Evolutionary conservation across 192 early-diverging fungal genomes (phyloP).

Genomic region (Rhizophagus prolifer): DNA sequence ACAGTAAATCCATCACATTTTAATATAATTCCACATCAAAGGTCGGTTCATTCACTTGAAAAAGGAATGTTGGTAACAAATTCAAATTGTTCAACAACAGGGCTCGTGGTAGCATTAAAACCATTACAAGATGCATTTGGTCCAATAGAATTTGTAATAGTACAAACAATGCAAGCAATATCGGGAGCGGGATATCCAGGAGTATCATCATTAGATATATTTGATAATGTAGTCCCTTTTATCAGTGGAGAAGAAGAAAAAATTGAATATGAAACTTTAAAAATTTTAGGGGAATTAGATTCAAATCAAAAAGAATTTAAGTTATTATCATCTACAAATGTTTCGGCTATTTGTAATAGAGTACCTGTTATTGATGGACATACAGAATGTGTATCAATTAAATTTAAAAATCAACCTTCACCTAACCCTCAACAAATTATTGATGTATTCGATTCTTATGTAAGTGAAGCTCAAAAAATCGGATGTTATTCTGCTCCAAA

Average conservation of each 20-base stretch:
- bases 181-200: slow-evolving; percentile 98
- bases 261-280: slow-evolving; percentile 91
- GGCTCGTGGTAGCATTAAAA: slow-evolving; percentile 86
- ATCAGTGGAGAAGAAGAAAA: slow-evolving; percentile 97
- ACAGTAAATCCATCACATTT: slow-evolving; percentile 90
- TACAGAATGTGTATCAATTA: slow-evolving; percentile 84
- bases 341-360: slow-evolving; percentile 95
- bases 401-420: slow-evolving; percentile 67
- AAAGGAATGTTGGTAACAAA: slow-evolving; percentile 94
- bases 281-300: slow-evolving; percentile 82
- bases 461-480: slow-evolving; percentile 78
- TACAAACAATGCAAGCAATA: slow-evolving; percentile 94
- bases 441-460: slow-evolving; percentile 69
- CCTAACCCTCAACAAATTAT: slow-evolving; percentile 79
- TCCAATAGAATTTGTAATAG: slow-evolving; percentile 74
- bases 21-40: slow-evolving; percentile 76
- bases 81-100: slow-evolving; percentile 98
- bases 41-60: slow-evolving; percentile 52
- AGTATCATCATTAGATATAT: slow-evolving; percentile 90
- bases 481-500: slow-evolving; percentile 79
- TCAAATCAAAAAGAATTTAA: slow-evolving; percentile 51
- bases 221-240: slow-evolving; percentile 94
- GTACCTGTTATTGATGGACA: slow-evolving; percentile 97
- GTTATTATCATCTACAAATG: slow-evolving; percentile 58
- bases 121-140: slow-evolving; percentile 92